Evolutionary conservation across 2,329 filamentous ascomycete genomes (phyloP).

Genomic region (Torrubiellomyces zombiae): DNA sequence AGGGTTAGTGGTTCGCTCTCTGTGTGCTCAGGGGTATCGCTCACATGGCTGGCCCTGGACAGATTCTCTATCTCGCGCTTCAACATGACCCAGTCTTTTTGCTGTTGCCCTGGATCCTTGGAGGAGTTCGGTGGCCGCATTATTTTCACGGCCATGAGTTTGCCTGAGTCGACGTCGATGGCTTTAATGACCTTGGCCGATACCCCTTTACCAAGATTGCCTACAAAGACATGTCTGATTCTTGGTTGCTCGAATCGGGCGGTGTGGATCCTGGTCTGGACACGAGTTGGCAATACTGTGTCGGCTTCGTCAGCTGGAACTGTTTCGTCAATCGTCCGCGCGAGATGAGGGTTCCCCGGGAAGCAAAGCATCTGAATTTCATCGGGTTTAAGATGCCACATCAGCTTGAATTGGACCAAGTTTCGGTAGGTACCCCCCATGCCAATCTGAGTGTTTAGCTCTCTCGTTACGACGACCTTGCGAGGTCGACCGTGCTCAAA

Average conservation of each 20-base stretch:
- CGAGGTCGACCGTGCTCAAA: background rate
- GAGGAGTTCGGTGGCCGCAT: background rate
- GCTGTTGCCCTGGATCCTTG: too few species aligned
- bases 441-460: conserved; percentile 2
- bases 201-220: background rate
- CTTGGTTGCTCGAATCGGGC: too few species aligned
- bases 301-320: too few species aligned
- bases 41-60: conserved; percentile 1
- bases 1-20: too few species aligned
- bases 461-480: conserved; percentile 1
- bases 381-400: background rate
- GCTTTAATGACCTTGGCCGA: background rate
- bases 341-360: too few species aligned
- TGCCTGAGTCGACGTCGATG: background rate
- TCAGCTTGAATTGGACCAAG: conserved; percentile 2
- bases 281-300: too few species aligned
- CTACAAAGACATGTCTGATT: background rate
- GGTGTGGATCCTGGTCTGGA: too few species aligned
- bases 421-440: conserved; percentile 3
- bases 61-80: too few species aligned
- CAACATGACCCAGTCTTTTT: too few species aligned
- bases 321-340: too few species aligned
- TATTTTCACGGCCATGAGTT: conserved; percentile 1
- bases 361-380: too few species aligned
- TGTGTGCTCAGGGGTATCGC: background rate